Conservation (phyloP, 306 rosid genomes). For the Ormosia emarginata region DNA sequence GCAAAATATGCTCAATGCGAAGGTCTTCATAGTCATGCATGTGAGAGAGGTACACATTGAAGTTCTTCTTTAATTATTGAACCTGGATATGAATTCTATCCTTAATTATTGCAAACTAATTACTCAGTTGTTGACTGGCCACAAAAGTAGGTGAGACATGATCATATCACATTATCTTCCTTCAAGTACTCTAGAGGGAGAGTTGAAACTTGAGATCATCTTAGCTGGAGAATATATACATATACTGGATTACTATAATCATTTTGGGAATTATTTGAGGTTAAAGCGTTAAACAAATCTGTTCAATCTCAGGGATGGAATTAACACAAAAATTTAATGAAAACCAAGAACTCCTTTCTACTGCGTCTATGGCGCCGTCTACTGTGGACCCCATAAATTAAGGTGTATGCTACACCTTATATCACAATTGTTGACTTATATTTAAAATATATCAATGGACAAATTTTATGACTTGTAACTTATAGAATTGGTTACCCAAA, state of each 20-base stretch:
- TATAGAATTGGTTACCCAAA: too few relatives aligned
- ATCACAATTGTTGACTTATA: too few relatives aligned
- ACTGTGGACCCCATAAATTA: too few relatives aligned
- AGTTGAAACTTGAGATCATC: background rate
- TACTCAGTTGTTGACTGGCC: background rate
- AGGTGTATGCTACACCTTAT: too few relatives aligned
- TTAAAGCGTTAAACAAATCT: conserved; percentile 20
- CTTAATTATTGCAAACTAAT: background rate
- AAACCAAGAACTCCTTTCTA: too few relatives aligned
- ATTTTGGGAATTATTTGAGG: conserved; percentile 24
- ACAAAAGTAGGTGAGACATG: background rate
- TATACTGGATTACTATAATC: background rate
- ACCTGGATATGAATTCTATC: background rate
- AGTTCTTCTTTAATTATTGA: background rate
- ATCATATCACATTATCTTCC: too few relatives aligned
- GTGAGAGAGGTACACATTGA: background rate
- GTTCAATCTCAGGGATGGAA: conserved; percentile 10
- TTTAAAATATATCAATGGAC: too few relatives aligned
- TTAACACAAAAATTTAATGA: conserved; percentile 14
- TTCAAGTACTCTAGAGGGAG: background rate
- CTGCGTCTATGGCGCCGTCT: too few relatives aligned
- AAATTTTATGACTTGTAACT: too few relatives aligned
- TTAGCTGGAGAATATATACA: background rate
- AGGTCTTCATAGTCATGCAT: background rate
- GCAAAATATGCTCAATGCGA: background rate